Evolutionary conservation across 2,329 filamentous ascomycete species (phyloP).

Genomic region (Fusarium torreyae): DNA sequence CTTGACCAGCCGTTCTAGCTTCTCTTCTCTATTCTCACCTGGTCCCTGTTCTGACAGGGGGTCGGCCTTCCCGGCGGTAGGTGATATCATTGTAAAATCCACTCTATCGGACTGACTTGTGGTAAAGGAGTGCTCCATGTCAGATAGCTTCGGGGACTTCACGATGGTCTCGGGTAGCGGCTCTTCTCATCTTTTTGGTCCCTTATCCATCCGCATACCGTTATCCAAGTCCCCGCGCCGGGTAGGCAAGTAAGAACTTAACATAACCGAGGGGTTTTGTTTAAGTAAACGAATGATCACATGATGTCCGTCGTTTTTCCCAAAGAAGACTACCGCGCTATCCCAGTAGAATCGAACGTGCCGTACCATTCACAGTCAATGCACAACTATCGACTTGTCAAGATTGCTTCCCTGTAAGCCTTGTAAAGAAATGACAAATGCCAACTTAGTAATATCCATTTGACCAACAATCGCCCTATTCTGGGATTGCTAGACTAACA

Average conservation of each 20-base stretch:
- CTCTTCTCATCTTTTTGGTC: conserved; percentile 4
- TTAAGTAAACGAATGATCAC: conserved; percentile 18
- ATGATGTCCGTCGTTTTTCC: conserved; percentile 19
- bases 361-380: conserved; percentile 32
- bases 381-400: conserved; percentile 11
- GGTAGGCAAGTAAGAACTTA: conserved; percentile 5
- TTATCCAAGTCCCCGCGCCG: conserved; percentile 15
- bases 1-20: conserved; percentile 8
- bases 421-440: conserved; percentile 10
- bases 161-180: conserved; percentile 17
- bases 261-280: not conserved
- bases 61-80: conserved; percentile 8
- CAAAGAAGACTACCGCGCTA: conserved; percentile 20
- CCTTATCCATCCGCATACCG: conserved; percentile 10
- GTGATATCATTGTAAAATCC: conserved; percentile 16
- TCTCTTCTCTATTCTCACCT: conserved; percentile 6
- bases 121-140: conserved; percentile 11
- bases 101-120: conserved; percentile 7
- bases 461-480: not conserved
- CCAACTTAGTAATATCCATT: conserved; percentile 11
- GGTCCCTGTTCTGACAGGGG: not conserved
- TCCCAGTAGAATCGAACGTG: conserved; percentile 14
- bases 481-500: not conserved
- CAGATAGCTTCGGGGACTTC: conserved; percentile 17
- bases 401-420: conserved; percentile 3